phyloP scores from a whole-genome alignment of 371 early-diverging fungal genomes.

The Conidiobolus incongruus region DNA sequence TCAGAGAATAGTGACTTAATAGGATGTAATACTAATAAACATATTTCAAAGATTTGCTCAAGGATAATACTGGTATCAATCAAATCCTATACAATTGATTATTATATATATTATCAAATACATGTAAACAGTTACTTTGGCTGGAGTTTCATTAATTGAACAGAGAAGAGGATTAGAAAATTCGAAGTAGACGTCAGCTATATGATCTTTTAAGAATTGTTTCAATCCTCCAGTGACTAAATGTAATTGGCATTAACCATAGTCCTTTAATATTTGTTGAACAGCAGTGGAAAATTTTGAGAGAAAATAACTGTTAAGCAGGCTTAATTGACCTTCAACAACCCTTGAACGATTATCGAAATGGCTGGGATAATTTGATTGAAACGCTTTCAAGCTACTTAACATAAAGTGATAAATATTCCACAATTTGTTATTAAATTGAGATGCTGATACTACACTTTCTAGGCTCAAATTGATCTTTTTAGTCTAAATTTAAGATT shows the following conservation, averaged over 20 bases:
- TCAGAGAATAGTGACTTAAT: constrained; percentile 3
- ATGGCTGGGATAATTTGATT: not conserved
- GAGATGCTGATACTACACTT: constrained; percentile 76
- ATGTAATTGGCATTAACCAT: constrained; percentile 59
- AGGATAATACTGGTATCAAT: not conserved
- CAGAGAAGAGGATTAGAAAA: constrained; percentile 35
- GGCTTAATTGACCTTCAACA: constrained; percentile 14
- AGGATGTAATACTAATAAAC: not conserved
- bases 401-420: constrained; percentile 68
- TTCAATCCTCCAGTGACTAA: constrained; percentile 64
- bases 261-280: constrained; percentile 25
- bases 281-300: constrained; percentile 59
- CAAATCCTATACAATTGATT: not conserved
- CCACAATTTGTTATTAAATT: constrained; percentile 98
- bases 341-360: not conserved
- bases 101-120: not conserved
- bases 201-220: constrained; percentile 74
- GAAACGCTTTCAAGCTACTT: constrained; percentile 16
- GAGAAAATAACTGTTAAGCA: constrained; percentile 70
- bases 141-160: not conserved
- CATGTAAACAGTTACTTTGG: not conserved
- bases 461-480: constrained; percentile 94
- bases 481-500: constrained; percentile 19
- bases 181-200: constrained; percentile 94
- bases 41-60: not conserved